Evolutionary conservation across 2,329 filamentous ascomycete species (phyloP), one percentile per base, ranked within the genome.

Genomic region (Mycosphaerella sp.): DNA sequence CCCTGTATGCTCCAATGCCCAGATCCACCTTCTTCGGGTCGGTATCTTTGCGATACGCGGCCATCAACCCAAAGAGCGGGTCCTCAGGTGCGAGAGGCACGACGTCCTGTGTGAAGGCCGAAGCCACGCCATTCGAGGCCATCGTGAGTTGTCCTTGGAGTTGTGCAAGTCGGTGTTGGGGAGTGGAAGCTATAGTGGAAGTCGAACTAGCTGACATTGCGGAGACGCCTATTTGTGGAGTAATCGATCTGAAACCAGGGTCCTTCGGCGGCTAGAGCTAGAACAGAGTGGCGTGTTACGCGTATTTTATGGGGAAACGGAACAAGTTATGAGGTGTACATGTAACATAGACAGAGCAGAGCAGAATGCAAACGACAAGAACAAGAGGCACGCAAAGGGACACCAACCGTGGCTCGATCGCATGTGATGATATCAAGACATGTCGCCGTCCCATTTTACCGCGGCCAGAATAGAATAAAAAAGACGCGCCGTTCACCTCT

Each of bases 1-100:
- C 93, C 68, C 93, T 81, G 74, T 98, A 98, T 53, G 93, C 93
- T 62, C 93, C 93, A 74, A 97, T 80, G 68, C 93, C 90, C 72
- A 98, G 73, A 73, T 98, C 93, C 60, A 98, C 86, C 75, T 98
- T 98, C 71, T 87, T 82, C 52, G 78, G 70, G 50, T 75, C 78
- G 14, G 80, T 73, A 67, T 98, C 93, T 57, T 86, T 86, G 66
- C 83, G 83, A 77, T 85, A 98, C 55, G 88, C 89, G 57, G 86
- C 82, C 80, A 91, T 89, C 64, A 98, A 76, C 52, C 91, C 90
- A 68, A 98, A 98, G 68, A 98, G 81, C 59, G 91, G 84, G 73
- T 98, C 93, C 71, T 95, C 90, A 42, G 93, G 90, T 55, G 93
- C 93, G 41, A 62, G 62, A 34, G 61, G 59, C 17, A 62, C 60